These are phyloP conservation scores for Harringtonia aguacate DNA, from an alignment of 2,329 filamentous ascomycete species.

Conservation along the genomic window DNA sequence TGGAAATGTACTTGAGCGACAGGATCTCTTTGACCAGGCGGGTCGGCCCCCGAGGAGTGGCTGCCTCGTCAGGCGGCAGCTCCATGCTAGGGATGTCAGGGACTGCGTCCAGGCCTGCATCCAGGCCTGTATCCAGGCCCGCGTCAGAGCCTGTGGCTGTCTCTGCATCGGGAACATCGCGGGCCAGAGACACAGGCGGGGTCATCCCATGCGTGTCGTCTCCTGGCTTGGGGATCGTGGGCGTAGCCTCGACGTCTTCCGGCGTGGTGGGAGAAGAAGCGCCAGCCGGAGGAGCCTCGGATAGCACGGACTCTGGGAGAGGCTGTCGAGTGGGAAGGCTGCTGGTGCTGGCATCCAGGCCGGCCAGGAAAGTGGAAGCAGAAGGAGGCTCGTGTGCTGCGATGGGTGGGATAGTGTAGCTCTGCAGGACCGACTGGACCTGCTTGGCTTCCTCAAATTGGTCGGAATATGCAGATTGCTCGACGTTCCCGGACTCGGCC, in stretches of 20 bases:
- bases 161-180: no score
- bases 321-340: neutral
- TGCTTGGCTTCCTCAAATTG: conserved; percentile 6
- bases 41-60: conserved; percentile 41
- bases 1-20: conserved; percentile 36
- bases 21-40: conserved; percentile 46
- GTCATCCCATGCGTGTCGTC: no score
- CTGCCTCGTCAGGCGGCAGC: conserved; percentile 25
- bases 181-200: no score
- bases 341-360: neutral
- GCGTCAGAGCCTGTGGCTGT: neutral
- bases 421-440: neutral
- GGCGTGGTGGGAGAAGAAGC: neutral
- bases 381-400: no score
- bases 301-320: neutral
- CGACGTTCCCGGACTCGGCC: no score
- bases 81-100: no score
- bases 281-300: neutral
- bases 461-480: no score
- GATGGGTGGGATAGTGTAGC: neutral
- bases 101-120: no score
- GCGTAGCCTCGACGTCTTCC: no score
- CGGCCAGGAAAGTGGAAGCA: no score
- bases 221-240: no score
- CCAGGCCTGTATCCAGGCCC: neutral